Conservation (phyloP, 2,329 filamentous ascomycete species). For the Ambrosiella xylebori region DNA sequence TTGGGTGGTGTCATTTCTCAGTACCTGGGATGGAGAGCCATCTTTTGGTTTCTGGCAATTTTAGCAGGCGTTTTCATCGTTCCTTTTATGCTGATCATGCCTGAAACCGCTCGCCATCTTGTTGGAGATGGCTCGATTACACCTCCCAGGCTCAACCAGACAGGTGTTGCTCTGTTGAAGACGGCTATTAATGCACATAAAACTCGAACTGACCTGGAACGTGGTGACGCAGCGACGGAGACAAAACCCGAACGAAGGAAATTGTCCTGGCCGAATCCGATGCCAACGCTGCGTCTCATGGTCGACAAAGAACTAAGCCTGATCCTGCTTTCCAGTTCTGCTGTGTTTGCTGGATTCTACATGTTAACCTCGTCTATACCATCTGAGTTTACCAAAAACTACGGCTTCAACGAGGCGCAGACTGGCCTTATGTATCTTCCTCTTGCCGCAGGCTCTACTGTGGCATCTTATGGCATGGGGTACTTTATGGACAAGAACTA, state of each 20-base stretch:
- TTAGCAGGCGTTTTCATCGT: conserved; percentile 24
- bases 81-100: conserved; percentile 31
- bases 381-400: conserved; percentile 29
- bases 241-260: background rate
- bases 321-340: conserved; percentile 26
- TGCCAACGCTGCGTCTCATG: conserved; percentile 25
- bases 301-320: conserved; percentile 27
- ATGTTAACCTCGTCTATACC: conserved; percentile 30
- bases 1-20: conserved; percentile 40
- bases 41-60: conserved; percentile 47
- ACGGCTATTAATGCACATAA: conserved; percentile 1
- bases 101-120: conserved; percentile 31
- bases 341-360: conserved; percentile 35
- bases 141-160: conserved; percentile 23
- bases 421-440: conserved; percentile 38
- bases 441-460: conserved; percentile 30
- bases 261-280: conserved; percentile 21
- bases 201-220: background rate
- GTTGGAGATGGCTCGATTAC: conserved; percentile 36
- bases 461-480: conserved; percentile 31
- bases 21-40: conserved; percentile 39
- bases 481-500: conserved; percentile 51
- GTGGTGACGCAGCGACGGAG: background rate
- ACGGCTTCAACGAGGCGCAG: conserved; percentile 38
- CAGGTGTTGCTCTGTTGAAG: conserved; percentile 18